These are phyloP conservation scores for Phialophora macrospora DNA, from an alignment of 2,329 filamentous ascomycete species.

Conservation along the genomic window DNA sequence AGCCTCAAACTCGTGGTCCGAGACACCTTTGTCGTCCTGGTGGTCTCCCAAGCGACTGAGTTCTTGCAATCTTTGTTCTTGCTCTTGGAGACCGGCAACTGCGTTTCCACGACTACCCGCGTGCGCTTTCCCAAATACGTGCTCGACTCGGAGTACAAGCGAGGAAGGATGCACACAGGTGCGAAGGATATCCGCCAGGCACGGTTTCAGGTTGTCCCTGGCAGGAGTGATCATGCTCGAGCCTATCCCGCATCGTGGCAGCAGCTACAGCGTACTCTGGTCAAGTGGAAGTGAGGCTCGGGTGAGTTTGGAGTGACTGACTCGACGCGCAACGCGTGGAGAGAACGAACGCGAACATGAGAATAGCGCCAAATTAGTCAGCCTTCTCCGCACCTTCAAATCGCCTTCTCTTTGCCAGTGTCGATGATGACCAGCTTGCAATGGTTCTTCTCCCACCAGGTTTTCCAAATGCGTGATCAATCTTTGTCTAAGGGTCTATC, in stretches of 20 bases:
- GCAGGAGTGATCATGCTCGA: slow-evolving; percentile 28
- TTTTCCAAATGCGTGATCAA: neutral
- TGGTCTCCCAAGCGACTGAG: slow-evolving; percentile 1
- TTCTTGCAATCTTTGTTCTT: slow-evolving; percentile 2
- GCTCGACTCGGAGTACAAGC: slow-evolving; percentile 41
- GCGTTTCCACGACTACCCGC: slow-evolving; percentile 27
- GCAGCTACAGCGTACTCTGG: neutral
- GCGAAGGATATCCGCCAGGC: slow-evolving; percentile 42
- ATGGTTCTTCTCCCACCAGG: neutral
- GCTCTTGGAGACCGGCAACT: slow-evolving; percentile 1
- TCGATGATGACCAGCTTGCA: neutral
- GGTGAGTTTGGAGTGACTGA: neutral
- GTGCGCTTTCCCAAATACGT: slow-evolving; percentile 31
- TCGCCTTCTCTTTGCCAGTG: neutral
- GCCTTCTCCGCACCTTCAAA: slow-evolving; percentile 3
- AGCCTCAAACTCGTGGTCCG: neutral
- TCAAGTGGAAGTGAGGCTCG: neutral
- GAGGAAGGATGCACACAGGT: slow-evolving; percentile 40
- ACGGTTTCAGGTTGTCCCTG: slow-evolving; percentile 34
- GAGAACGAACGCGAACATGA: slow-evolving; percentile 8
- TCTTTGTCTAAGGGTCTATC: neutral
- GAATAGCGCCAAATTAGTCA: slow-evolving; percentile 3
- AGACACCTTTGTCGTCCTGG: slow-evolving; percentile 3
- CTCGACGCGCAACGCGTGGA: slow-evolving; percentile 8
- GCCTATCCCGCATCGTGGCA: slow-evolving; percentile 11